Evolutionary conservation across 2,329 filamentous ascomycete genomes (phyloP).

Genomic region (Epichloe aotearoae): DNA sequence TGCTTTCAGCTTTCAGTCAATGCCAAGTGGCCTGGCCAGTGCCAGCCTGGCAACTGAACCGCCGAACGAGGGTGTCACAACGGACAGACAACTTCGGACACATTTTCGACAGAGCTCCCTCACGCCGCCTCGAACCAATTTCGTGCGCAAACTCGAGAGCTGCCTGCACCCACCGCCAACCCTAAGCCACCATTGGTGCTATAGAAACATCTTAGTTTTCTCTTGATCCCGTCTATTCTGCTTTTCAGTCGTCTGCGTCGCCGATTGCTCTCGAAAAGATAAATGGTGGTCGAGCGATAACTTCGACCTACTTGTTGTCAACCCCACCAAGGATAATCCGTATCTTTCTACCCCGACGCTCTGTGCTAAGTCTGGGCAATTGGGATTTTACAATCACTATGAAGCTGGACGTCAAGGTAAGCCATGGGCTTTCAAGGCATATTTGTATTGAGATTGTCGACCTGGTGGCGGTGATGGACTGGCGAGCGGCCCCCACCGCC

Average conservation of each 20-base stretch:
- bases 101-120: constrained; percentile 6
- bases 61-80: constrained; percentile 1
- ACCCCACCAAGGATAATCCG: constrained; percentile 3
- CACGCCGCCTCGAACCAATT: background rate
- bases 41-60: constrained; percentile 7
- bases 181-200: background rate
- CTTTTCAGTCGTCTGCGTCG: background rate
- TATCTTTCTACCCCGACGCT: background rate
- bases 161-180: background rate
- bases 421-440: constrained; percentile 6
- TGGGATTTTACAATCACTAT: constrained; percentile 15
- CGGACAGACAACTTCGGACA: constrained; percentile 3
- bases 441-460: background rate
- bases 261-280: background rate
- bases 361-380: background rate
- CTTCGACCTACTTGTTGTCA: background rate
- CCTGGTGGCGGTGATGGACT: background rate
- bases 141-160: constrained; percentile 1
- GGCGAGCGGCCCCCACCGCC: constrained; percentile 7
- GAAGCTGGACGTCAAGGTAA: constrained; percentile 31
- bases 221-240: background rate
- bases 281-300: constrained; percentile 4
- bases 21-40: background rate
- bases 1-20: background rate
- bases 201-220: background rate